Evolutionary conservation across 306 rosid genomes (phyloP).

Genomic region (barrel medic (Medicago truncatula)): MtrunA17r5.0-ANR NC_053042.1:52827501-52828000

Average conservation of each 20-base stretch:
- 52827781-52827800: constrained; percentile 28
- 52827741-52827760: constrained; percentile 83
- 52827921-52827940: neutral
- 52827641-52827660: constrained; percentile 23
- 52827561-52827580: constrained; percentile 67
- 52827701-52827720: constrained; percentile 85
- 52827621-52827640: constrained; percentile 1
- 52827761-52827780: constrained; percentile 86
- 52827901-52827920: neutral
- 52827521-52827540: constrained; percentile 86
- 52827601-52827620: constrained; percentile 28
- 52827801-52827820: neutral
- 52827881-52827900: constrained; percentile 10
- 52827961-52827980: neutral
- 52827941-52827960: neutral
- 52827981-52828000: neutral
- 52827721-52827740: constrained; percentile 75
- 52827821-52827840: constrained; percentile 17
- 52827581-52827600: constrained; percentile 34
- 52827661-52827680: constrained; percentile 71
- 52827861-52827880: neutral
- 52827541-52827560: constrained; percentile 91
- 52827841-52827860: constrained; percentile 8
- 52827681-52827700: constrained; percentile 94
- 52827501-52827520: constrained; percentile 88